Conservation (phyloP, 768 basidiomycete species). For the Austroboletus festivus region DNA sequence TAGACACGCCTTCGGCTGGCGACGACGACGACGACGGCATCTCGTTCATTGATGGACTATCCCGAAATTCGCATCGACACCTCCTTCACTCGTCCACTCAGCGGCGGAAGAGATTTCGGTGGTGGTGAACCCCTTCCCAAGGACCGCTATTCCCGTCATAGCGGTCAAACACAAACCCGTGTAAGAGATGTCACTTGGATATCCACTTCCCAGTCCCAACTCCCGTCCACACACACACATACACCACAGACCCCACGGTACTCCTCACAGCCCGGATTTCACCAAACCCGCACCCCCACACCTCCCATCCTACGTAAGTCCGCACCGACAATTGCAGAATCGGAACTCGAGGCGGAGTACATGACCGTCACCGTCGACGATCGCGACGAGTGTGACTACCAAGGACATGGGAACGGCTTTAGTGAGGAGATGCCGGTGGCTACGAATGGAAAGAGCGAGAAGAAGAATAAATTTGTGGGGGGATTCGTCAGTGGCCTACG, state of each 20-base stretch:
- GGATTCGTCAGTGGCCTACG: conserved; percentile 31
- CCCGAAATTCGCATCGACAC: conserved; percentile 32
- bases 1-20: not conserved
- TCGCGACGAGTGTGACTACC: conserved; percentile 17
- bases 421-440: conserved; percentile 21
- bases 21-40: conserved; percentile 1
- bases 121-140: conserved; percentile 19
- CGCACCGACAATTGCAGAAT: conserved; percentile 29
- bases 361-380: conserved; percentile 32
- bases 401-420: conserved; percentile 22
- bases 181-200: conserved; percentile 33
- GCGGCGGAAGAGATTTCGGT: conserved; percentile 26
- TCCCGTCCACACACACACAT: conserved; percentile 26
- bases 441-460: conserved; percentile 29
- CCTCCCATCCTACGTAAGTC: conserved; percentile 28
- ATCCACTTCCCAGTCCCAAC: conserved; percentile 26
- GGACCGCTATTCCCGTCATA: conserved; percentile 30
- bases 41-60: conserved; percentile 26
- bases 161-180: conserved; percentile 24
- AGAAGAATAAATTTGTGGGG: conserved; percentile 27
- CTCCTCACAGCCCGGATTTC: conserved; percentile 16
- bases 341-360: conserved; percentile 33
- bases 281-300: conserved; percentile 26
- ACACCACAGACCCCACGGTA: conserved; percentile 29
- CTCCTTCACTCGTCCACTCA: conserved; percentile 27